A percentile compares a stretch with the other conserved stretches of the same genome.
Conservation (phyloP, 2,329 filamentous ascomycete genomes). For the Fusarium domesticum region DNA sequence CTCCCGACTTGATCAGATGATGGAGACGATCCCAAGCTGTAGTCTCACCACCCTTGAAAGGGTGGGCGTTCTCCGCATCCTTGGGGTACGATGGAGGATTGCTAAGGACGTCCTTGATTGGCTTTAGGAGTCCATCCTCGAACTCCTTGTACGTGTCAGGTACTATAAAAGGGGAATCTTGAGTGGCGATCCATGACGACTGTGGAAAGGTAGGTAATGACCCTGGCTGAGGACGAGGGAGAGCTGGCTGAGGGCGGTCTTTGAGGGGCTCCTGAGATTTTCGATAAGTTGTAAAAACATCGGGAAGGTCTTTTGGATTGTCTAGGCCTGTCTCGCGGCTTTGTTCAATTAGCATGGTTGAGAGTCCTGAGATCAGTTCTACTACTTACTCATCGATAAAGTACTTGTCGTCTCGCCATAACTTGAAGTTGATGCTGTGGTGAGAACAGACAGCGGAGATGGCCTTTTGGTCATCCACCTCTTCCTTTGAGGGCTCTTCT, state of each 20-base stretch:
- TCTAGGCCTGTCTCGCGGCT: constrained; percentile 65
- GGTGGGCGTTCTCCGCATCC: constrained; percentile 57
- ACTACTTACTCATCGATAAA: constrained; percentile 70
- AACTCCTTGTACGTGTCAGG: constrained; percentile 54
- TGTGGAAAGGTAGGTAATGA: constrained; percentile 58
- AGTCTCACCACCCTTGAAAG: constrained; percentile 66
- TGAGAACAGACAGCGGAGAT: constrained; percentile 53
- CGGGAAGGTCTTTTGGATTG: constrained; percentile 59
- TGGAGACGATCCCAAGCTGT: constrained; percentile 56
- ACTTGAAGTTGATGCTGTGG: constrained; percentile 56
- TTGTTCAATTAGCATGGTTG: constrained; percentile 12
- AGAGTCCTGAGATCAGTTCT: not conserved
- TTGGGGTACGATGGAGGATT: constrained; percentile 53
- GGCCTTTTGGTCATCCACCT: constrained; percentile 60
- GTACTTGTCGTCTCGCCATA: constrained; percentile 75
- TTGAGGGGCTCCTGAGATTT: constrained; percentile 71
- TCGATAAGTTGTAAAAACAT: constrained; percentile 72
- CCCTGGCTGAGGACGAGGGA: constrained; percentile 50
- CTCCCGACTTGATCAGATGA: constrained; percentile 59
- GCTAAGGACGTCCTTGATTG: constrained; percentile 51
- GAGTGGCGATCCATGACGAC: constrained; percentile 49
- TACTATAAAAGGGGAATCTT: constrained; percentile 61
- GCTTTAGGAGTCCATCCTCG: constrained; percentile 53
- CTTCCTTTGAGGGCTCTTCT: constrained; percentile 66
- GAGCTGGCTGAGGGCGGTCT: constrained; percentile 55